Base-by-base conservation (phyloP, 768 basidiomycete species). In the Psilocybe tampanensis region DNA sequence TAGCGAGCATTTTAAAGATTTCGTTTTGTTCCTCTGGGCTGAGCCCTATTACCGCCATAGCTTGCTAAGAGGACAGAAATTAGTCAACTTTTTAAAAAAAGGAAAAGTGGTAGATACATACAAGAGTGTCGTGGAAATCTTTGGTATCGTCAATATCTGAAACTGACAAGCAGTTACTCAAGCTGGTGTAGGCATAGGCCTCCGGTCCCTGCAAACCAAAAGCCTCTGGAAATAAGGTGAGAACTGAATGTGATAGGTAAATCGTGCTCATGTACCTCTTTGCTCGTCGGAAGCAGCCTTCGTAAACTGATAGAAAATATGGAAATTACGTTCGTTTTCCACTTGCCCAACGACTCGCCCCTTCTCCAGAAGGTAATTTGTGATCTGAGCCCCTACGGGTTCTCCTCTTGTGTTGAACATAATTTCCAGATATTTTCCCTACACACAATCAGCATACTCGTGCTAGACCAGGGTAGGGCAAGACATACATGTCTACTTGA, bases 361-460 rank as follows among this genome's bases (percentile, higher is more conserved):
- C 74, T 99, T 99, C 75, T 99, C 97, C 58, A 99, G 76, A 9
- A 99, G 83, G 68, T 99, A 99, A 71, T 98, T 99, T 7, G 97
- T 98, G 60, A 99, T 98, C 68, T 97, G 94, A 0, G 97, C 97
- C 41, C 97, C 97, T 34, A 98, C 87, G 17, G 97, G 97, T 67
- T 95, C 92, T 51, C 95, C 95, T 15, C 86, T 82, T 19, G 81
- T 74, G 65, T 99, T 97, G 76, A 99, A 99, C 92, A 98, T 98
- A 72, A 99, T 98, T 74, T 99, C 95, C 8, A 99, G 80, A 70
- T 99, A 99, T 82, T 99, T 99, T 21, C 97, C 96, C 94, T 98
- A 65, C 23, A 44, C 24, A 12, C 72, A 7, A 23, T 78, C 44
- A 72, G 63, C 11, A 54, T 49, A 48, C 60, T 61, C 32, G 21